Evolutionary conservation across 805 yeast genomes (phyloP).

Genomic region (Osmozyma mogii): DNA sequence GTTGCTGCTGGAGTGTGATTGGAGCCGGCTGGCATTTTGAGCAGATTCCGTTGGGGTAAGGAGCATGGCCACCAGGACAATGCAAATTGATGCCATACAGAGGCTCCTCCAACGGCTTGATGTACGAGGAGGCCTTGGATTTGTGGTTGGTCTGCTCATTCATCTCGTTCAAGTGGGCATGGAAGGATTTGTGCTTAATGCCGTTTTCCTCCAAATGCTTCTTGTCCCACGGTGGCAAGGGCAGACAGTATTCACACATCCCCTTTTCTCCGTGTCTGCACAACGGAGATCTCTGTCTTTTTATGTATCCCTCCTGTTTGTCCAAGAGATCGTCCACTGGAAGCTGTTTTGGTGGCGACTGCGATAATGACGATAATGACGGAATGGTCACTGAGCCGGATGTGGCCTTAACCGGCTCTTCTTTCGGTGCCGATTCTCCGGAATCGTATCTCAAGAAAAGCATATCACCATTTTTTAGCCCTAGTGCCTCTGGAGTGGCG

Average conservation of each 20-base stretch:
- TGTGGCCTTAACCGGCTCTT: neutral
- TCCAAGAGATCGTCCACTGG: constrained; percentile 63
- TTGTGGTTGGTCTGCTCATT: constrained; percentile 60
- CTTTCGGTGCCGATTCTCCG: neutral
- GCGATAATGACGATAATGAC: neutral
- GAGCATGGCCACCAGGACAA: constrained; percentile 78
- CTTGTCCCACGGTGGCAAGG: constrained; percentile 91
- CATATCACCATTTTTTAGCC: constrained; percentile 53
- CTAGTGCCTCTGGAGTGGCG: constrained; percentile 33
- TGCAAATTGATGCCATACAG: constrained; percentile 53
- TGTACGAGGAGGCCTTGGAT: constrained; percentile 52
- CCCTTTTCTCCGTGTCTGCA: constrained; percentile 91
- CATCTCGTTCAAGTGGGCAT: constrained; percentile 68
- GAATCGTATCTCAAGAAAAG: constrained; percentile 36
- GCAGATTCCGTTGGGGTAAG: constrained; percentile 94
- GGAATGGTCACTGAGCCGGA: constrained; percentile 1
- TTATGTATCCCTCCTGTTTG: constrained; percentile 62
- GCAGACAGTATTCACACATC: constrained; percentile 97
- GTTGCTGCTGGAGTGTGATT: constrained; percentile 83
- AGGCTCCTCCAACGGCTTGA: constrained; percentile 72
- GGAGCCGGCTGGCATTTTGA: constrained; percentile 96
- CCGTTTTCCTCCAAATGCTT: constrained; percentile 64
- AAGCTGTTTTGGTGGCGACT: constrained; percentile 39
- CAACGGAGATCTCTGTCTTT: constrained; percentile 49
- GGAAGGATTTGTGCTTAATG: constrained; percentile 84